Conservation (phyloP, 2,329 filamentous ascomycete species). For the Aspergillus ibericus region DNA sequence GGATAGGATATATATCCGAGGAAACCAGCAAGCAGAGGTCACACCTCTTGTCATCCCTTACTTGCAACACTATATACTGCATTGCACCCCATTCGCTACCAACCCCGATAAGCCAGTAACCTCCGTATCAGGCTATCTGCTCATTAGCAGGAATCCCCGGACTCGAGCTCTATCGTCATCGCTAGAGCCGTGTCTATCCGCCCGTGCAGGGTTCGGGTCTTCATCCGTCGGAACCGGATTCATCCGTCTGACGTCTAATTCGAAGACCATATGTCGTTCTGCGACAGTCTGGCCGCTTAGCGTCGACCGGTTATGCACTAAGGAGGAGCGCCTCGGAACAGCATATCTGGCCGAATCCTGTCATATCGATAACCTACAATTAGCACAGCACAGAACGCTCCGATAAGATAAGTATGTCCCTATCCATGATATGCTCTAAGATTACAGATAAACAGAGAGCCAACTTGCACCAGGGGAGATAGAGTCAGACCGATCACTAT, state of each 20-base stretch:
- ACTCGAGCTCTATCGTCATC: not conserved
- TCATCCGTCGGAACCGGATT: not conserved
- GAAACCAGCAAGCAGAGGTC: not conserved
- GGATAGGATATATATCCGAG: not conserved
- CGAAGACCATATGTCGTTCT: not conserved
- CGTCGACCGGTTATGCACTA: not conserved
- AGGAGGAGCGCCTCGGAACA: not conserved
- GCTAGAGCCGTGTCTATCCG: slow-evolving; percentile 1
- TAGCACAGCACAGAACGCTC: not conserved
- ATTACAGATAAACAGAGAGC: no score
- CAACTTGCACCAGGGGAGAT: not conserved
- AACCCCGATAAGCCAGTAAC: not conserved
- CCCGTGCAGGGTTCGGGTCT: not conserved
- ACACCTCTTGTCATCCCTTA: not conserved
- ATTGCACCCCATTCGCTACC: not conserved
- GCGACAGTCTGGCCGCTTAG: not conserved
- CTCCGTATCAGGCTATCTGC: not conserved
- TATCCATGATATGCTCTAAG: not conserved
- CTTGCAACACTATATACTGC: not conserved
- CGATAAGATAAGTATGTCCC: not conserved
- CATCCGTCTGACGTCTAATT: not conserved
- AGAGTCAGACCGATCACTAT: not conserved
- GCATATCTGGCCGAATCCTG: not conserved
- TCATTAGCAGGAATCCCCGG: not conserved
- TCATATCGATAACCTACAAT: not conserved